phyloP scores from a whole-genome alignment of 768 basidiomycete species.

The Lactarius pseudohatsudake region DNA sequence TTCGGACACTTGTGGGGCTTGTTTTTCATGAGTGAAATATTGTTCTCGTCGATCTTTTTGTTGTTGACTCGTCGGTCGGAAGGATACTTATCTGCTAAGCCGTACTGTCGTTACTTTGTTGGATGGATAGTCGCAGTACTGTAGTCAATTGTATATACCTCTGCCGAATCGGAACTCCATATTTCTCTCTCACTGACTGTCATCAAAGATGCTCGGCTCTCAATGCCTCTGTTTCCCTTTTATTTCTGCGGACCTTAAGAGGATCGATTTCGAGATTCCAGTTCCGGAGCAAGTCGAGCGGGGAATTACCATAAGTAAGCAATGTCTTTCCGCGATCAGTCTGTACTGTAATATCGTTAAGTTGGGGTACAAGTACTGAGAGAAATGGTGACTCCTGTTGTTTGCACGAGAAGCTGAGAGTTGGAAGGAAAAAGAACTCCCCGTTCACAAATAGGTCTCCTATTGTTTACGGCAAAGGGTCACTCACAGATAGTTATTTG shows the following conservation, averaged over 20 bases:
- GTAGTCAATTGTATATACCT: background rate
- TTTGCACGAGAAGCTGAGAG: background rate
- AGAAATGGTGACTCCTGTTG: no score
- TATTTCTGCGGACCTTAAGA: no score
- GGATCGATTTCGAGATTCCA: no score
- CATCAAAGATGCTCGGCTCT: background rate
- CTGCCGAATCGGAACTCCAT: background rate
- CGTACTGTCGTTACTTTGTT: constrained; percentile 2
- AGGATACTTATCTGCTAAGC: background rate
- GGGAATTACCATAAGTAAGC: no score
- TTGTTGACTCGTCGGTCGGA: background rate
- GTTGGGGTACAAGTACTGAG: no score
- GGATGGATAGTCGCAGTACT: background rate
- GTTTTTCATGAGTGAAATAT: background rate
- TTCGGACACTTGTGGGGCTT: background rate
- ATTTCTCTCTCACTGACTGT: background rate
- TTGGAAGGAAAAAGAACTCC: background rate
- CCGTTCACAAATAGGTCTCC: no score
- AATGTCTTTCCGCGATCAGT: no score
- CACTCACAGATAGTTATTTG: no score
- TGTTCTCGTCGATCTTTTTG: background rate
- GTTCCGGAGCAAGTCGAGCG: no score
- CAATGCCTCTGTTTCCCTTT: background rate
- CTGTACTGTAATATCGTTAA: no score
- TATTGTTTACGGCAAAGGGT: no score